Evolutionary conservation across 148 eudicot genomes (phyloP).

Genomic region (Persicaria tinctoria): DNA sequence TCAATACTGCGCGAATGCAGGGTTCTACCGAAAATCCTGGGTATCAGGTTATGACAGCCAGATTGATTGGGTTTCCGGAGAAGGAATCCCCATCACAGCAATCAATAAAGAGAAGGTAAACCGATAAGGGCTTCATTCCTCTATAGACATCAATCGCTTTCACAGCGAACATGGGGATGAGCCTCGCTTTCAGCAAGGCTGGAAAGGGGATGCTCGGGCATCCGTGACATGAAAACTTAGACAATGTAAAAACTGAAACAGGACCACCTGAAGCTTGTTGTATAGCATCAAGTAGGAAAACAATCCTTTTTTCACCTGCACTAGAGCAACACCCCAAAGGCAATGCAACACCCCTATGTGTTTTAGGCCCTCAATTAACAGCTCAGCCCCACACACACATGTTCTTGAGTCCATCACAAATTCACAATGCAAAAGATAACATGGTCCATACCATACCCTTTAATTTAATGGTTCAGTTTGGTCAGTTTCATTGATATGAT

Average conservation of each 20-base stretch:
- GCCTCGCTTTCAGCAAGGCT: too few relatives aligned
- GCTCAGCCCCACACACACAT: conserved; percentile 1
- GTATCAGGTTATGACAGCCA: neutral
- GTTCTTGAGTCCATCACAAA: neutral
- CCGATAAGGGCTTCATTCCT: conserved; percentile 5
- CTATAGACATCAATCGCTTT: neutral
- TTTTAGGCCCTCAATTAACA: neutral
- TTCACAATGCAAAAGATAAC: neutral
- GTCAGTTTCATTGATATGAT: neutral
- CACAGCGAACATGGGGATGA: neutral
- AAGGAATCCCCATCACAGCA: neutral
- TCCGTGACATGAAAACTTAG: too few relatives aligned
- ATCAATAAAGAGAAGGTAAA: neutral
- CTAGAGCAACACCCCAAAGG: too few relatives aligned
- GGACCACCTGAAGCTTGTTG: conserved; percentile 5
- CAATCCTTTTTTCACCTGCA: neutral
- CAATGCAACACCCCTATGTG: too few relatives aligned
- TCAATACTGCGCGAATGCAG: too few relatives aligned
- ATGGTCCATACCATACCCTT: conserved; percentile 7
- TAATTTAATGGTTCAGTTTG: neutral
- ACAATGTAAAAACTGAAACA: neutral
- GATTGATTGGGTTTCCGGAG: neutral
- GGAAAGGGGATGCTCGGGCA: too few relatives aligned
- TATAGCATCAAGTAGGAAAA: neutral
- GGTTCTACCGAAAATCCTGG: neutral